Conservation (phyloP, 805 yeast species). For the Yueomyces sinensis region DNA sequence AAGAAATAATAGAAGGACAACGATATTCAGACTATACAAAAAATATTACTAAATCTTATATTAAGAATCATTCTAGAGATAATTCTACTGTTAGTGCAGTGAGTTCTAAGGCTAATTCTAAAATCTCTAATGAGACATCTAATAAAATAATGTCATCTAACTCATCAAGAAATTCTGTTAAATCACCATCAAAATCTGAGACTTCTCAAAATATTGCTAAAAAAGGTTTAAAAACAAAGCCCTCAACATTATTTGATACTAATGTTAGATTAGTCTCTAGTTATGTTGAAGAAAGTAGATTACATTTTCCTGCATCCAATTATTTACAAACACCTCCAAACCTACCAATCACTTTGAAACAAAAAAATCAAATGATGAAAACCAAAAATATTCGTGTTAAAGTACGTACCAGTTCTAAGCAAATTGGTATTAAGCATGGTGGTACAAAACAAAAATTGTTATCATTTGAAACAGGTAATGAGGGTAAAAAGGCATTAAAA, state of each 20-base stretch:
- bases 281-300: conserved; percentile 22
- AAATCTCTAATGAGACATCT: neutral
- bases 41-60: neutral
- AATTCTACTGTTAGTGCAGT: neutral
- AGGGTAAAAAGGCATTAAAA: conserved; percentile 2
- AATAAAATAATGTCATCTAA: neutral
- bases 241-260: conserved; percentile 9
- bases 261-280: conserved; percentile 20
- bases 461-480: conserved; percentile 21
- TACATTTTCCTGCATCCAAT: conserved; percentile 23
- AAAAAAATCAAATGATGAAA: conserved; percentile 20
- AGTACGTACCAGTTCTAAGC: conserved; percentile 23
- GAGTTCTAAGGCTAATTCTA: neutral
- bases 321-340: conserved; percentile 25
- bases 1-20: neutral
- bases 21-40: neutral
- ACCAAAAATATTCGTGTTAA: conserved; percentile 23
- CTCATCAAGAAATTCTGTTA: neutral
- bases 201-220: neutral
- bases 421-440: conserved; percentile 26
- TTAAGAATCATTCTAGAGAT: neutral
- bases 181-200: neutral
- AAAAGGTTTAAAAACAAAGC: neutral
- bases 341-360: conserved; percentile 20
- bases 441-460: conserved; percentile 23